Evolutionary conservation across 352 stramenopile species (phyloP), one percentile per base, ranked within the genome.

Genomic region (Blastocystis sp.): DNA sequence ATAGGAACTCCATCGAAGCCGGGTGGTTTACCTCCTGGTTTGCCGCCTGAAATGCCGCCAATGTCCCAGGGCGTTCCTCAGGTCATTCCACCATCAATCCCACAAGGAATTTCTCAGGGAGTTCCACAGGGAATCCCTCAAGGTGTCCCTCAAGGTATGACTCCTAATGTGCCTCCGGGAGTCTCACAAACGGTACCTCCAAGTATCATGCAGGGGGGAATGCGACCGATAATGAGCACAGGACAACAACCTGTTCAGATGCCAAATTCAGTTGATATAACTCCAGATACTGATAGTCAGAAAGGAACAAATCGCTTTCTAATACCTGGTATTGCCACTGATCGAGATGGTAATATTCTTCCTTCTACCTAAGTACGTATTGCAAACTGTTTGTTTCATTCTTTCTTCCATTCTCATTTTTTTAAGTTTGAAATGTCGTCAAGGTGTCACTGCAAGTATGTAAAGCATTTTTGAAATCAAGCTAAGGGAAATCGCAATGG

Each of bases 401-500:
- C 9, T 9, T 48, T 48, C 40, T 76, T 19, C 27, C 42, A 76
- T n/a, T 22, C 22, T 70, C 6, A n/a, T 35, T 27, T 44, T 19
- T 76, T 76, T 22, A 33, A 56, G 64, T 76, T 76, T 76, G 64
- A 51, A 48, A 37, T 76, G 56, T 62, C 56, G 56, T 62, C 56
- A 13, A 62, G 15, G 19, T 33, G 27, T 62, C 56, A 62, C 56
- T 62, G 56, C 56, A 62, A 62, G 56, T 62, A 62, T 3, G 56
- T 33, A 33, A 15, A 33, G 56, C 15, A 33, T 62, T 17, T 62
- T 2, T 7, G 15, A 6, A 33, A 62, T 33, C 2, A n/a, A 62
- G 3, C 3, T 62, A 3, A 62, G 56, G 56, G 56, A 62, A 62
- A 13, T 62, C 56, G 19, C 56, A n/a, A 62, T 62, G 19, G 56